Evolutionary conservation across 2,329 filamentous ascomycete species (phyloP), one percentile per base, ranked within the genome.

Genomic region (Trichoderma cornu-damae): DNA sequence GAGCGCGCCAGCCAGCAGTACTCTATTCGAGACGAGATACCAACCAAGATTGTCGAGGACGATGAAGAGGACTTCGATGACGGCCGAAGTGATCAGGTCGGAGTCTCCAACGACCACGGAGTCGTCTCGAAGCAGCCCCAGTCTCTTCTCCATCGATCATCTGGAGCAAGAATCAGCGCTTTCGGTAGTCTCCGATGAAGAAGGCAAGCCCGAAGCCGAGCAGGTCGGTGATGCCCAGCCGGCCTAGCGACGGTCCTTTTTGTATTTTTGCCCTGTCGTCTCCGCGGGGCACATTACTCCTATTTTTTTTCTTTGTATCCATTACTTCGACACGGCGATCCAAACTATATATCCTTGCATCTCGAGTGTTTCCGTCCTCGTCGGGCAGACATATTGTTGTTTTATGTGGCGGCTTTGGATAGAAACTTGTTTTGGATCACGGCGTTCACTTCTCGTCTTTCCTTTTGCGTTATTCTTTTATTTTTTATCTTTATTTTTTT

Each of bases 21-120:
- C 73, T 82, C 85, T 65, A 81, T 86, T 58, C 79, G 85, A 65
- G 85, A 89, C 62, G 90, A 96, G 61, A 85, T 96, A 63, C 92
- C 92, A 6, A 96, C 91, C 54, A 94, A 93, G 77, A 96, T 97
- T 66, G 81, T 96, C 60, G 90, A 96, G 76, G 88, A 92, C 67
- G 90, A 95, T 62, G 87, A 90, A 65, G 90, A 94, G 68, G 81
- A 83, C 63, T 74, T 77, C 59, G 72, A 77, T 63, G 77, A 77
- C 58, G 67, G 69, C 59, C 74, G 78, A 64, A 83, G 79, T 66
- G 81, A 85, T 60, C 70, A 69, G 59, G 81, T 83, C 63, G 66
- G 71, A 38, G 70, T 77, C 61, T 66, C 77, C 46, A 76, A 78
- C 64, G 79, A 81, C 66, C 69, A 71, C 50, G 75, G 75, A 58